These are phyloP conservation scores for Ophiocordyceps robertsii DNA, from an alignment of 2,329 filamentous ascomycete genomes.

Conservation along the genomic window DNA sequence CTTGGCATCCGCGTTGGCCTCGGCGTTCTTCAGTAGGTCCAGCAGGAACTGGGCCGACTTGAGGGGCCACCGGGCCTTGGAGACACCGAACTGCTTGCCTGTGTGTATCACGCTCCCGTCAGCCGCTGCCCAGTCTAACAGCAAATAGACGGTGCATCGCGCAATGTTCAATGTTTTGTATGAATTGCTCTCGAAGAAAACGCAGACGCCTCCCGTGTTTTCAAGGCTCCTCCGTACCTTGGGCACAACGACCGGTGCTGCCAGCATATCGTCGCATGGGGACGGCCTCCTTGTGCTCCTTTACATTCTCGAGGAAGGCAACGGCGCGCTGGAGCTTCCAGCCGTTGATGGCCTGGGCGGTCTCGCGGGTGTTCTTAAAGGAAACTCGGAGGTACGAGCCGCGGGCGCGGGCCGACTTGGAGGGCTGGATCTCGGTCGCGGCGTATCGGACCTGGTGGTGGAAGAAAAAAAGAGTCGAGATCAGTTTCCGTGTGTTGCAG, in stretches of 20 bases:
- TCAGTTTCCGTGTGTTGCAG: neutral
- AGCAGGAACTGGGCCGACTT: slow-evolving; percentile 99
- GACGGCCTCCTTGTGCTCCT: slow-evolving; percentile 92
- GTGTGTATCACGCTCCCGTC: slow-evolving; percentile 14
- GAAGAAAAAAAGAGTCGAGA: neutral
- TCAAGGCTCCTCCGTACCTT: slow-evolving; percentile 60
- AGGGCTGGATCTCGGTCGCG: slow-evolving; percentile 71
- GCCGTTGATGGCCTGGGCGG: slow-evolving; percentile 97
- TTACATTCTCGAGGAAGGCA: slow-evolving; percentile 95
- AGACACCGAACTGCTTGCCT: slow-evolving; percentile 99
- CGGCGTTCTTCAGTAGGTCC: slow-evolving; percentile 92
- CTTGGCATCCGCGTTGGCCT: slow-evolving; percentile 94
- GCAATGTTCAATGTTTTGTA: neutral
- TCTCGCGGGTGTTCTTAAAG: slow-evolving; percentile 99
- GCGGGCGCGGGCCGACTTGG: slow-evolving; percentile 94
- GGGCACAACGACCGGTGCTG: slow-evolving; percentile 86
- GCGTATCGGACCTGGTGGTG: slow-evolving; percentile 78
- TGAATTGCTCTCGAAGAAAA: neutral
- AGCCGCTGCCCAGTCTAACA: slow-evolving; percentile 7
- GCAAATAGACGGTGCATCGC: neutral
- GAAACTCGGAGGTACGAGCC: slow-evolving; percentile 98
- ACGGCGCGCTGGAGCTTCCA: slow-evolving; percentile 95
- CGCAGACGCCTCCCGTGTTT: neutral
- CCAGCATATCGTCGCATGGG: slow-evolving; percentile 97
- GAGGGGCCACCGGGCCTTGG: slow-evolving; percentile 95